phyloP scores from a whole-genome alignment of 306 rosid species.

The Pueraria montana region DNA sequence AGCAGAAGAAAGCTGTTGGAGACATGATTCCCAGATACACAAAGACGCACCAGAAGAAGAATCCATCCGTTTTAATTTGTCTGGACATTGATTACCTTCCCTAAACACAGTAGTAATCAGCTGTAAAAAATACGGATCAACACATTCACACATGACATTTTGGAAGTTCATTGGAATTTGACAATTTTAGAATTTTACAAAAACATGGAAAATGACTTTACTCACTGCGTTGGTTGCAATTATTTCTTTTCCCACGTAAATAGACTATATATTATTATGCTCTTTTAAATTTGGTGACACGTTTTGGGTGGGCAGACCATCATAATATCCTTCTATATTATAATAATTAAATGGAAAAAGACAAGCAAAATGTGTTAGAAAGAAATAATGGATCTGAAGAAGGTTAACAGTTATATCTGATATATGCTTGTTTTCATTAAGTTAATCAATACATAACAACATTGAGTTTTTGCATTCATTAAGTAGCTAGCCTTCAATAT shows the following conservation, averaged over 20 bases:
- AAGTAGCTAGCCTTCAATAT: constrained; percentile 1
- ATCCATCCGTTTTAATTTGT: too few relatives aligned
- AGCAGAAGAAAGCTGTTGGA: too few relatives aligned
- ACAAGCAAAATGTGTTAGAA: background rate
- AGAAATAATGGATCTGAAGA: background rate
- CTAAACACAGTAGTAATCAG: too few relatives aligned
- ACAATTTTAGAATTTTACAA: background rate
- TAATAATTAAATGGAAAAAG: background rate
- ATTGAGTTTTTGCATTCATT: background rate
- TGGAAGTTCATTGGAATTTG: too few relatives aligned
- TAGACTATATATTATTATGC: too few relatives aligned
- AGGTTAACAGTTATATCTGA: background rate
- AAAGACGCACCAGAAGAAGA: too few relatives aligned
- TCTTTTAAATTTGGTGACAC: background rate
- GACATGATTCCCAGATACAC: too few relatives aligned
- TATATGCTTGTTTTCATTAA: background rate
- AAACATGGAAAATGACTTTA: background rate
- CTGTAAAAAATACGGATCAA: too few relatives aligned
- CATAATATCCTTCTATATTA: background rate
- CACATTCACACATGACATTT: too few relatives aligned
- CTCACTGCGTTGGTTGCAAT: background rate
- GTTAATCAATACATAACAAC: constrained; percentile 9
- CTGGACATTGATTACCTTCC: too few relatives aligned
- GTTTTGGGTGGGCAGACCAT: background rate
- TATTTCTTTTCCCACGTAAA: too few relatives aligned